Evolutionary conservation across 2,329 filamentous ascomycete genomes (phyloP).

Genomic region (Claviceps monticola): DNA sequence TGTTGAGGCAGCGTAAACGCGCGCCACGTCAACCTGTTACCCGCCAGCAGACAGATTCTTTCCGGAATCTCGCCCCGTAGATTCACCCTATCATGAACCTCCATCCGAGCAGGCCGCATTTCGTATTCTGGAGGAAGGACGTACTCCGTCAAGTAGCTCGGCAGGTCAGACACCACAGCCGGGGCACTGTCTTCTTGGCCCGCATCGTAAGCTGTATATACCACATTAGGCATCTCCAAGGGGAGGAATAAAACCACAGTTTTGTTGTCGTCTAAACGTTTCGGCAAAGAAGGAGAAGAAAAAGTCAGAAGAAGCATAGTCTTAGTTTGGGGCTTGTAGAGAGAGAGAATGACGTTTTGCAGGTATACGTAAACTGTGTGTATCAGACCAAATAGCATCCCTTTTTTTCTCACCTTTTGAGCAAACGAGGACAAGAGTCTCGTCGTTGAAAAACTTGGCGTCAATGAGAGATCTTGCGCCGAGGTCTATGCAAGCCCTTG

Average conservation of each 20-base stretch:
- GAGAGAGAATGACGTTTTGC: background rate
- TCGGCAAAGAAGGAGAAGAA: background rate
- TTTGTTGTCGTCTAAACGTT: conserved; percentile 11
- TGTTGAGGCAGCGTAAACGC: conserved; percentile 29
- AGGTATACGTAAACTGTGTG: background rate
- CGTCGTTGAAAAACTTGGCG: conserved; percentile 53
- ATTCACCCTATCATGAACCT: conserved; percentile 31
- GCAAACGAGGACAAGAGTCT: conserved; percentile 46
- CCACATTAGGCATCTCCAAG: conserved; percentile 20
- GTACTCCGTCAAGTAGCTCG: conserved; percentile 11
- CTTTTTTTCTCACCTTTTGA: conserved; percentile 19
- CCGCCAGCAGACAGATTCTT: conserved; percentile 36
- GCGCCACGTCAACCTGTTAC: conserved; percentile 31
- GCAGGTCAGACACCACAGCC: conserved; percentile 2
- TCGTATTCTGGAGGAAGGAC: conserved; percentile 15
- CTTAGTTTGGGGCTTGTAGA: background rate
- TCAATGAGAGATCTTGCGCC: conserved; percentile 38
- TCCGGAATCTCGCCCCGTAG: conserved; percentile 32
- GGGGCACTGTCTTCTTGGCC: conserved; percentile 3
- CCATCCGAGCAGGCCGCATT: conserved; percentile 32
- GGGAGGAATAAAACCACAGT: conserved; percentile 21
- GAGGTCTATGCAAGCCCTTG: conserved; percentile 28
- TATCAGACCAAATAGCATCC: background rate
- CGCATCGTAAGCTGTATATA: conserved; percentile 23
- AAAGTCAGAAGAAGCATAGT: background rate